Conservation (phyloP, 1,284 basidiomycete genomes). For the Volvariella surrecta region DNA sequence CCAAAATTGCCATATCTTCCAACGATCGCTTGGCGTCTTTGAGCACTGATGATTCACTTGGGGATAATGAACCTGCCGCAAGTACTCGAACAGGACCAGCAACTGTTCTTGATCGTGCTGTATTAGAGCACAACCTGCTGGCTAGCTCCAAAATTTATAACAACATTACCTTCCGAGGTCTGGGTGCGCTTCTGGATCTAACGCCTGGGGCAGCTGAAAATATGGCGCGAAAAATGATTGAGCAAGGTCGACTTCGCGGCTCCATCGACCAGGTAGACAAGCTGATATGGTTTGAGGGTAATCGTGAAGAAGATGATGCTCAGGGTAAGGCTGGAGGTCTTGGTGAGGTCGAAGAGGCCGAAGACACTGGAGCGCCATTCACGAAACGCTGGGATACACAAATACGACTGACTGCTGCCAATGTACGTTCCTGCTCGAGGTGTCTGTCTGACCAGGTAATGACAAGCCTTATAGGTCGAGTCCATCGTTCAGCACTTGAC, state of each 20-base stretch:
- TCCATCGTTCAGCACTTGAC: slow-evolving; percentile 73
- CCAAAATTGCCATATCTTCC: slow-evolving; percentile 76
- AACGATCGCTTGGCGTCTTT: slow-evolving; percentile 68
- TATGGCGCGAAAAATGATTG: slow-evolving; percentile 94
- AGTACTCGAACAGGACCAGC: slow-evolving; percentile 81
- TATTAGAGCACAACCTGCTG: slow-evolving; percentile 97
- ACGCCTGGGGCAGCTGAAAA: slow-evolving; percentile 86
- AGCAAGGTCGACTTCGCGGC: slow-evolving; percentile 85
- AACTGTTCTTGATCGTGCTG: slow-evolving; percentile 94
- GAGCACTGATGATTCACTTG: slow-evolving; percentile 42
- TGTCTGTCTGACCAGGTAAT: slow-evolving; percentile 6
- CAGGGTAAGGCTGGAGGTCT: slow-evolving; percentile 89
- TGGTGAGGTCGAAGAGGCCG: slow-evolving; percentile 79
- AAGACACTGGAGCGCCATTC: slow-evolving; percentile 81
- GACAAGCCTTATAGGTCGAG: slow-evolving; percentile 48
- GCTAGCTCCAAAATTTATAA: slow-evolving; percentile 93
- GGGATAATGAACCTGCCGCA: slow-evolving; percentile 36
- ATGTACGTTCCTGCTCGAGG: slow-evolving; percentile 40
- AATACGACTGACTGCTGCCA: slow-evolving; percentile 77
- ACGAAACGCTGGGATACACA: slow-evolving; percentile 91
- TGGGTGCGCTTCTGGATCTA: slow-evolving; percentile 80
- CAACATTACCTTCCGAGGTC: slow-evolving; percentile 86
- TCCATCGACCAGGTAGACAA: slow-evolving; percentile 92
- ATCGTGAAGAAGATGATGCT: slow-evolving; percentile 77
- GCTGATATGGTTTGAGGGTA: slow-evolving; percentile 85